A percentile compares a stretch with the other conserved stretches of the same genome.
phyloP scores from a whole-genome alignment of 345 rosid genomes.

The Brassica juncea region DNA sequence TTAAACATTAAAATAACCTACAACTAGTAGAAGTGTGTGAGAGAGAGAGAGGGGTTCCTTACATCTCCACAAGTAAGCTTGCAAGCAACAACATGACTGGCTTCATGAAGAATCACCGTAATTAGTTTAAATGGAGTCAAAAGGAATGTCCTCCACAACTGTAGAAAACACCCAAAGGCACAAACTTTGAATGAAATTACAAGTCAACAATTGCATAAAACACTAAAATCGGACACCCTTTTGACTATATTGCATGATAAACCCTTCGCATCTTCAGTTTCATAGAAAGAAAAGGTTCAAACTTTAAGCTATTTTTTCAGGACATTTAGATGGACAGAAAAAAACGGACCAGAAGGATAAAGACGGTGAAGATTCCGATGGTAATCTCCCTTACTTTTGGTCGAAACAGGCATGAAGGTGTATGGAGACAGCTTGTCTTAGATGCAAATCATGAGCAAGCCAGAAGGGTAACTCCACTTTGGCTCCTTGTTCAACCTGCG shows the following conservation, averaged over 20 bases:
- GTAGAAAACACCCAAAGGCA: constrained; percentile 11
- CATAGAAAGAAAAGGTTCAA: no score
- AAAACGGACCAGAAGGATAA: no score
- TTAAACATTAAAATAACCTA: no score
- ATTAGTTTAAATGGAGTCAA: constrained; percentile 96
- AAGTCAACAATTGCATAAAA: constrained; percentile 11
- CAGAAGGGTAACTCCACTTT: constrained; percentile 70
- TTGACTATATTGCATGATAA: neutral
- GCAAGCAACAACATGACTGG: constrained; percentile 97
- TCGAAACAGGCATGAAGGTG: constrained; percentile 72
- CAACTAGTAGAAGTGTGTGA: neutral
- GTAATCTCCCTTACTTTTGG: constrained; percentile 48
- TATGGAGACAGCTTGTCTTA: constrained; percentile 66
- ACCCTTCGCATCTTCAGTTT: no score
- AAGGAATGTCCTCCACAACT: constrained; percentile 93
- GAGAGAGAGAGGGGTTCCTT: constrained; percentile 38
- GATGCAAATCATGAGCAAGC: constrained; percentile 74
- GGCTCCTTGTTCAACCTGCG: constrained; percentile 75
- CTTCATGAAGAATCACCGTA: constrained; percentile 91
- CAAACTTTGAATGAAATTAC: constrained; percentile 3
- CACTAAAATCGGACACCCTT: constrained; percentile 15
- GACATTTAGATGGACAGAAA: no score
- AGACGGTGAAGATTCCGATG: no score
- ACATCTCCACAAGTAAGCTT: constrained; percentile 96
- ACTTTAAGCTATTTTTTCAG: no score